Conservation (phyloP, 768 basidiomycete genomes). For the Kwoniella sp. region DNA sequence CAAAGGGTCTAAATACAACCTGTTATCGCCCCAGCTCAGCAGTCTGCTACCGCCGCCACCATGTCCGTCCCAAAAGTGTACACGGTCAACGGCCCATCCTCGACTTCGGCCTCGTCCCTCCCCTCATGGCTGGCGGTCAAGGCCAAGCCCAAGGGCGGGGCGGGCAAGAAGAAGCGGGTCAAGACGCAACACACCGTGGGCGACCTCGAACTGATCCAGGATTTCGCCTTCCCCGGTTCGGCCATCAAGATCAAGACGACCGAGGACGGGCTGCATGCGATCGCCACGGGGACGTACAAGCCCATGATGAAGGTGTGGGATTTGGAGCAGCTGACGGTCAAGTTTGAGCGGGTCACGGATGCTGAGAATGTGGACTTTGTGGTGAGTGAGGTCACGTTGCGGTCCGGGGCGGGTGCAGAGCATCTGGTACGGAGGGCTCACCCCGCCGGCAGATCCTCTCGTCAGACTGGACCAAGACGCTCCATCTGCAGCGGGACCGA, state of each 20-base stretch:
- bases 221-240: conserved; percentile 96
- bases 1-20: too few relatives aligned
- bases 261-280: conserved; percentile 81
- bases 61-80: conserved; percentile 64
- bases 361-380: conserved; percentile 96
- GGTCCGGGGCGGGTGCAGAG: not conserved
- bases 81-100: conserved; percentile 87
- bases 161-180: conserved; percentile 43
- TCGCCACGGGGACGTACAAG: conserved; percentile 96
- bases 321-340: conserved; percentile 80
- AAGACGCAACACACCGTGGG: conserved; percentile 61
- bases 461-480: conserved; percentile 97
- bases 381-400: conserved; percentile 71
- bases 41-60: conserved; percentile 10
- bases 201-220: conserved; percentile 84
- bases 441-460: conserved; percentile 67
- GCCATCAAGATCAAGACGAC: conserved; percentile 87
- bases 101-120: conserved; percentile 82
- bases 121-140: conserved; percentile 80
- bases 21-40: too few relatives aligned
- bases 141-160: conserved; percentile 40
- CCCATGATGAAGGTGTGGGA: conserved; percentile 97
- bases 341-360: conserved; percentile 94
- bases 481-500: conserved; percentile 94
- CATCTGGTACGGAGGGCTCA: not conserved